Evolutionary conservation across 2,329 filamentous ascomycete genomes (phyloP).

Genomic region (Cladosporium halotolerans): DNA sequence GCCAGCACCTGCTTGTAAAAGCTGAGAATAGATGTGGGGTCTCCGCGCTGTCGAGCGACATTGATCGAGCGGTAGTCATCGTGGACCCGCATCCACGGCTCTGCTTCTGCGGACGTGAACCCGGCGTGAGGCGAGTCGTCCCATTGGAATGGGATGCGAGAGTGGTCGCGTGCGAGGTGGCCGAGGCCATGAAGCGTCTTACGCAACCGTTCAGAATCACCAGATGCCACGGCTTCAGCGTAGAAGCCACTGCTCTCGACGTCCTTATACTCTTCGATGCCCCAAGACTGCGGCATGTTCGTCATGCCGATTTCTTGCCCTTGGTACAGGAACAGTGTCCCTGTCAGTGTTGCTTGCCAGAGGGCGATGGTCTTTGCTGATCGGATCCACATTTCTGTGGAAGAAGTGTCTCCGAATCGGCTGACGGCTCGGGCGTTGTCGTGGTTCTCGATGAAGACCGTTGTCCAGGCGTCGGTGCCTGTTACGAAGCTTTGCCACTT

Average conservation of each 20-base stretch:
- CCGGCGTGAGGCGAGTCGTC: constrained; percentile 53
- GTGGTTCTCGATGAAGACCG: constrained; percentile 61
- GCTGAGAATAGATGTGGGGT: constrained; percentile 49
- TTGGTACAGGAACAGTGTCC: constrained; percentile 63
- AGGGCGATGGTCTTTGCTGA: constrained; percentile 57
- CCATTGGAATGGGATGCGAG: constrained; percentile 68
- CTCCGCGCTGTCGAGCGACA: constrained; percentile 47
- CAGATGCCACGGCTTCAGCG: constrained; percentile 30
- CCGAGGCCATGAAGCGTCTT: constrained; percentile 48
- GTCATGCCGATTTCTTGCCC: constrained; percentile 64
- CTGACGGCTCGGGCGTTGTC: constrained; percentile 58
- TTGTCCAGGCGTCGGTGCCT: constrained; percentile 57
- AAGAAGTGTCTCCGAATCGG: constrained; percentile 43
- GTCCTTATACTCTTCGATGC: constrained; percentile 59
- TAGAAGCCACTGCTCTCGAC: constrained; percentile 47
- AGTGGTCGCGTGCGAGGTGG: constrained; percentile 61
- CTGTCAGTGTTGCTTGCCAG: constrained; percentile 52
- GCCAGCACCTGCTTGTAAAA: constrained; percentile 53
- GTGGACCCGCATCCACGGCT: constrained; percentile 67
- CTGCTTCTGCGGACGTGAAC: constrained; percentile 51
- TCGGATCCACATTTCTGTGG: constrained; percentile 20
- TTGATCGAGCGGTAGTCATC: constrained; percentile 59
- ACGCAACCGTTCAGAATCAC: constrained; percentile 31
- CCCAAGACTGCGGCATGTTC: constrained; percentile 57
- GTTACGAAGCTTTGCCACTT: constrained; percentile 43